Base-by-base conservation (phyloP, 768 basidiomycete species). In the Lactarius psammicola region DNA sequence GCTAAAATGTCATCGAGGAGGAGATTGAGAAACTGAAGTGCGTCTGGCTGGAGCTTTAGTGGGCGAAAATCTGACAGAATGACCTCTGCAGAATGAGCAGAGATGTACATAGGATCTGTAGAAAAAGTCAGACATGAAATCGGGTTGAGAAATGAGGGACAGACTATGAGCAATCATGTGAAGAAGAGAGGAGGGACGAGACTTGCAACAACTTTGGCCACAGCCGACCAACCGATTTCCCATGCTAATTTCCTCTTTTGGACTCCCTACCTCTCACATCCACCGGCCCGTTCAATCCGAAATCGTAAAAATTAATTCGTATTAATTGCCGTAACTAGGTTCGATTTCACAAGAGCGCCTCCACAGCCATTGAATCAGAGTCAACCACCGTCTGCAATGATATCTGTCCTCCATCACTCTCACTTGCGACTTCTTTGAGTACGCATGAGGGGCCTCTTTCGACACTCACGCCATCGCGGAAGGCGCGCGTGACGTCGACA, bases 51-150 rank as follows among this genome's bases (percentile, higher is more conserved):
- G 77, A 96, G 85, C 74, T 87, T 89, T 70, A 92, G 95, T n/a
- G 93, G 92, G 23, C 95, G 88, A 62, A 95, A 85, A 71, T 98
- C 95, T 66, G 92, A 94, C 60, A 98, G 87, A 73, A 97, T 89
- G 68, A 93, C 86, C 77, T 96, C 93, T 54, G 94, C 93, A 38
- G 92, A 94, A 69, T 87, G 85, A 17, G 86, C 76, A 31, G 90
- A 93, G 68, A 97, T 86, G 77, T 93, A 98, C 60, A 79, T 81
- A 2, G 92, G 90, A 61, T 85, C 84, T 83, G 71, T 30, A n/a
- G 53, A 68, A 26, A 55, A n/a, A 36, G 61, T 59, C 18, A 56
- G 53, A 53, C 31, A 5, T 7, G 53, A 15, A 6, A 7, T 15
- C 2, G 4, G 49, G 26, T 28, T 11, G 30, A 20, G 18, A 42